Percentiles rank a stretch among this genome's conserved stretches.
phyloP scores from a whole-genome alignment of 2,329 filamentous ascomycete genomes.

The Blastomyces silverae region DNA sequence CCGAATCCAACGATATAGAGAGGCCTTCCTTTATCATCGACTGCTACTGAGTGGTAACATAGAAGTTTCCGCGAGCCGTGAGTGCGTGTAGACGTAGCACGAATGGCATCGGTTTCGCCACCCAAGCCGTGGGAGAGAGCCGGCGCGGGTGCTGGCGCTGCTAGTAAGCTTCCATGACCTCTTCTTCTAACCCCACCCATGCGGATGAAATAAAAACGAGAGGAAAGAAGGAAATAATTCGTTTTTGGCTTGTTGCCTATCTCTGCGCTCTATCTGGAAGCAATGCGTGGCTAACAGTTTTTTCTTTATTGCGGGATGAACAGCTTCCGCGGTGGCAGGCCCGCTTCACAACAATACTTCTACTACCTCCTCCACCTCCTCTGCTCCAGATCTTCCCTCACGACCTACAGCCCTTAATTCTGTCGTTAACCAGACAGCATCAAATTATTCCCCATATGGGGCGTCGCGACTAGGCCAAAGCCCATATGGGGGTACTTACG shows the following conservation, averaged over 20 bases:
- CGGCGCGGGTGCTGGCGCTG: constrained; percentile 48
- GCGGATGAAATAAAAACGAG: not conserved
- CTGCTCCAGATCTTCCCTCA: constrained; percentile 66
- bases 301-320: not conserved
- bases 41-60: constrained; percentile 6
- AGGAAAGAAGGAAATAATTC: not conserved
- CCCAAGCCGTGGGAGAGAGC: constrained; percentile 96
- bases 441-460: constrained; percentile 65
- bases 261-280: not conserved
- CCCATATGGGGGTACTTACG: constrained; percentile 45
- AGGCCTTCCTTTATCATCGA: not conserved
- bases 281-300: constrained; percentile 4
- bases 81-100: constrained; percentile 7
- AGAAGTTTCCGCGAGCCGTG: not conserved
- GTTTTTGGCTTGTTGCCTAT: not conserved
- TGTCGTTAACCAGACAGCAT: constrained; percentile 80
- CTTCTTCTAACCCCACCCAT: no score
- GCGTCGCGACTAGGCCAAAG: constrained; percentile 52
- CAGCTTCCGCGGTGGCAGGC: constrained; percentile 8
- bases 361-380: constrained; percentile 40
- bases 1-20: not conserved
- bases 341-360: constrained; percentile 26
- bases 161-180: constrained; percentile 41
- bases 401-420: constrained; percentile 70
- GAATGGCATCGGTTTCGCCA: constrained; percentile 63